Base-by-base conservation (phyloP, 192 early-diverging fungal species). In the Lunasporangiospora selenospora region DNA sequence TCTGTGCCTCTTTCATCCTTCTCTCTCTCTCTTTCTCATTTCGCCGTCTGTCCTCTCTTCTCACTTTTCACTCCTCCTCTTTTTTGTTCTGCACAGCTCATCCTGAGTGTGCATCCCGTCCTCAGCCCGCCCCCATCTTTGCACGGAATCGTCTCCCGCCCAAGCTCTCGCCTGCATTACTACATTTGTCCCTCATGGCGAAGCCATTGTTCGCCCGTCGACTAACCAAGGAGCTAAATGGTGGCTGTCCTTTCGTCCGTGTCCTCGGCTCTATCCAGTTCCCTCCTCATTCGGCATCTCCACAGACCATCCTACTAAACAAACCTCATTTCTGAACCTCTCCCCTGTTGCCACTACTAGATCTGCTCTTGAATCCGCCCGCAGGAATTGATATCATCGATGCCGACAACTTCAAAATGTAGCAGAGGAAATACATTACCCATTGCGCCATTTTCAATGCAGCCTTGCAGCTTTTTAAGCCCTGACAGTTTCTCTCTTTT, bases 321-420 rank as follows among this genome's bases (percentile, higher is more conserved):
- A n/a, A 16, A 3, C 13, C 29, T 16, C 18, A 0, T 33, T 3
- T 9, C 47, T 45, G n/a, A 50, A 19, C 19, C 18, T 31, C 21
- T 26, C 23, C 9, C 52, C 33, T 30, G 34, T 61, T 46, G 12
- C 21, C 23, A 11, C 32, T 41, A 38, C 11, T 63, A 80, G 85
- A 86, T 59, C 80, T 86, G 53, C 66, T 63, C 30, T 38, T 75
- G 32, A 86, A 84, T 43, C 67, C 85, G 29, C 80, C 80, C 3
- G 76, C 76, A 52, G 85, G 85, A 33, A 77, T 86, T 23, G 48
- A 62, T 29, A 61, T 86, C 44, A 65, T 73, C 36, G 78, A 86
- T 43, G 80, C 85, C 13, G 77, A 82, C 26, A 67, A 80, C 62
- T 84, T 84, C 45, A 84, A 82, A 65, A 69, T 75, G 83, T 83